Base-by-base conservation (phyloP, 257 asterid genomes). In the Handroanthus guayacan region DNA sequence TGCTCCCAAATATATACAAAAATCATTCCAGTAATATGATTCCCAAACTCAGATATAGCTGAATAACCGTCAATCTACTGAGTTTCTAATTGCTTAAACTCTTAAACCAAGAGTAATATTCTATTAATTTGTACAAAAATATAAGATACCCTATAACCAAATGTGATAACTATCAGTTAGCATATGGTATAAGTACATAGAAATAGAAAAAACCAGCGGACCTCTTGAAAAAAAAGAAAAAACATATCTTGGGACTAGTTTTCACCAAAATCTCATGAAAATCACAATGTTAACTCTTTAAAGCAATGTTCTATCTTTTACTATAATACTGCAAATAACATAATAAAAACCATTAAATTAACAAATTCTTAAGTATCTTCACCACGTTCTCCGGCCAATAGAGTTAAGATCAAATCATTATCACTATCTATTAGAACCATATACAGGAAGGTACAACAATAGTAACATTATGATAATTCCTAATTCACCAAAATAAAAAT, bases 131-230 rank as follows among this genome's bases (percentile, higher is more conserved):
- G 13, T 43, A 71, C 1, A 25, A 25, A 25, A 39, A 70, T 17
- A 45, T 62, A 47, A 63, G 16, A 62, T 70, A 4, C 50, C 6
- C 43, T 38, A 39, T 61, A 57, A 31, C 62, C 38, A 67, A 62
- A 39, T 31, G 18, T 10, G 61, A 74, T 5, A 39, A 8, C 44
- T 34, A 20, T 6, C 56, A 68, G 31, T 25, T 54, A 65, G 75
- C 75, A 64, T 56, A 47, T 39, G 41, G 5, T 47, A 58, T 52
- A 16, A 12, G 34, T 39, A 3, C 38, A n/a, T 39, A 12, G 47
- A 45, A 76, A 36, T 75, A 12, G 47, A 45, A 76, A 36, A 75
- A 38, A 52, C 51, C 20, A 78, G 50, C 5, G 61, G 37, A 71
- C 38, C 9, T 39, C 45, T 51, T 13, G 57, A 41, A 5, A 2